Conservation (phyloP, 1,284 basidiomycete species). For the Psilocybe mexicana region DNA sequence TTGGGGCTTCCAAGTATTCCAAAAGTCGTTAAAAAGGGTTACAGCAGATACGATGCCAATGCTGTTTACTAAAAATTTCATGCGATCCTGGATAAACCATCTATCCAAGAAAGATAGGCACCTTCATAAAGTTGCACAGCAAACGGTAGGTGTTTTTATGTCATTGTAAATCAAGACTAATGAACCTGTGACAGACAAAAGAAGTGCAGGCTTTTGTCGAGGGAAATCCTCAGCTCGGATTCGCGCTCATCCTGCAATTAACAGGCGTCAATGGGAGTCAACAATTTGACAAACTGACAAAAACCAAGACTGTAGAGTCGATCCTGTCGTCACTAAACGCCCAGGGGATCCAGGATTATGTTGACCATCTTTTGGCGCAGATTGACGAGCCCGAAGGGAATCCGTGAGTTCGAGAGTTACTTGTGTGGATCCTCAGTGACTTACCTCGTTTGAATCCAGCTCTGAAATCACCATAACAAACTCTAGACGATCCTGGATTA, state of each 20-base stretch:
- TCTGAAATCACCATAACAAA: constrained; percentile 49
- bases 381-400: constrained; percentile 51
- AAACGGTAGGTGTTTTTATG: constrained; percentile 52
- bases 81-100: constrained; percentile 97
- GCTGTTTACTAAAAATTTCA: constrained; percentile 94
- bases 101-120: constrained; percentile 86
- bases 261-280: constrained; percentile 85
- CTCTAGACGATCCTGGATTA: constrained; percentile 74
- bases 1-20: constrained; percentile 94
- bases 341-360: constrained; percentile 79
- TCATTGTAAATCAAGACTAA: constrained; percentile 4
- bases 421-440: not conserved
- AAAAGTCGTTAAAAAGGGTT: constrained; percentile 75
- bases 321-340: constrained; percentile 78
- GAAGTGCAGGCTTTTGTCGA: constrained; percentile 79
- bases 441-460: constrained; percentile 32
- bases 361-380: constrained; percentile 69
- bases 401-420: constrained; percentile 33
- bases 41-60: constrained; percentile 71
- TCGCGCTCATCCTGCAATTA: constrained; percentile 84
- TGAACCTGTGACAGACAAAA: constrained; percentile 49
- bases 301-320: constrained; percentile 90
- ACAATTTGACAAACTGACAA: constrained; percentile 91
- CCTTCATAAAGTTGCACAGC: constrained; percentile 84
- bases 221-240: constrained; percentile 78